Base-by-base conservation (phyloP, 192 early-diverging fungal genomes). In the Rhizoclosmatium sp. region DNA sequence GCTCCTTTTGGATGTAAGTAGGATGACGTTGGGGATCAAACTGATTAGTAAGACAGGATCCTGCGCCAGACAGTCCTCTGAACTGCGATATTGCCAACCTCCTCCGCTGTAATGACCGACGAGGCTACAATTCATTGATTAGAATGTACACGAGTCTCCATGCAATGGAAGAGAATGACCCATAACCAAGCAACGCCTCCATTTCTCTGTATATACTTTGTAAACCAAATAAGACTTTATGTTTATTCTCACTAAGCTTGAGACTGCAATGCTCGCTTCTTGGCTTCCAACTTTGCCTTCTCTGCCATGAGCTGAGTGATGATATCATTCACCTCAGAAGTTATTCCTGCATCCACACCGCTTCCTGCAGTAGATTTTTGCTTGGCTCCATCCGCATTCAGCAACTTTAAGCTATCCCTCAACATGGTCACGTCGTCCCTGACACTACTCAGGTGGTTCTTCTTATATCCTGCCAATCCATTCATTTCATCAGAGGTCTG, bases 11-110 rank as follows among this genome's bases (percentile, higher is more conserved):
- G 90, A 90, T 59, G 83, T 82, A 74, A 75, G 81, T 64, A 14
- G 47, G 49, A 9, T 72, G 5, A 19, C 16, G 5, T 45, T 47
- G 41, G 74, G 3, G 51, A 9, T 31, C 49, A 47, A 39, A 47
- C 56, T 3, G 21, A 45, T 42, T 59, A 71, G 45, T 49, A 3
- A 59, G 58, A 16, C 66, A 86, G 82, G 89, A 91, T 65, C 97
- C 97, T 16, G 96, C 95, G 81, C 94, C 95, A 23, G 90, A 92
- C 78, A 94, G 93, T 72, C 97, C 96, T 31, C 83, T 98, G 60
- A 98, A 99, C 82, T 96, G 94, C 82, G 97, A 99, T 85, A 95
- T 94, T 60, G 97, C 97, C 3, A 97, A 97, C 75, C 86, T 99
- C 12, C 78, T 98, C 75, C 87, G 96, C 69, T 94, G 93, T 68